Evolutionary conservation across 768 basidiomycete genomes (phyloP).

Genomic region (Podaxis sp.): DNA sequence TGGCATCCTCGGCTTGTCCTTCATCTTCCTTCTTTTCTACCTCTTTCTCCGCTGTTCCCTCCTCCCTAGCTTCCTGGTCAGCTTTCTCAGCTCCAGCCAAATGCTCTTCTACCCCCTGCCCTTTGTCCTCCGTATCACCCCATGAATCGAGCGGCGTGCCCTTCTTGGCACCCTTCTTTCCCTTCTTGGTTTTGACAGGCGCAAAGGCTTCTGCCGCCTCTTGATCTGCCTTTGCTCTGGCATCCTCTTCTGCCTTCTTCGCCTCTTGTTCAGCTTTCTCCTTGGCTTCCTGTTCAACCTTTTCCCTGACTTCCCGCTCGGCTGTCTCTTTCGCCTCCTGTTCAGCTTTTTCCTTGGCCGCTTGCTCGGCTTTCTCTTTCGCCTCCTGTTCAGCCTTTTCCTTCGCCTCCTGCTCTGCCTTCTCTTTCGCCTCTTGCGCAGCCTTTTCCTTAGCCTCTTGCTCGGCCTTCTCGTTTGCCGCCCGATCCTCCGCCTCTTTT

Average conservation of each 20-base stretch:
- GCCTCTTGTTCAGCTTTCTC: conserved; percentile 1
- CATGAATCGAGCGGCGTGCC: not conserved
- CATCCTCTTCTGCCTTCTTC: conserved; percentile 9
- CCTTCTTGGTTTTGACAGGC: conserved; percentile 1
- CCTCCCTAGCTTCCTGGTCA: conserved; percentile 8
- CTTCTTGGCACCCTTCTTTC: conserved; percentile 10
- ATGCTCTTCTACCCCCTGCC: conserved; percentile 10
- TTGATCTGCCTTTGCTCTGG: not conserved
- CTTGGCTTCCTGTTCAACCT: not conserved
- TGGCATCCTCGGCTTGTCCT: conserved; percentile 14
- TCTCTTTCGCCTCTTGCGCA: not conserved
- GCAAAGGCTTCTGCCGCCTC: not conserved
- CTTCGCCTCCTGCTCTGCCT: conserved; percentile 9
- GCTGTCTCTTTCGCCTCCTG: conserved; percentile 7
- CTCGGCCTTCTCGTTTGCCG: conserved; percentile 6
- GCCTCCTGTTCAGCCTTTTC: conserved; percentile 12
- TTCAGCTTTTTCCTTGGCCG: conserved; percentile 5
- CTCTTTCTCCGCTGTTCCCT: conserved; percentile 2
- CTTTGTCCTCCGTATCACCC: conserved; percentile 11
- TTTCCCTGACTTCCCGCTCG: not conserved
- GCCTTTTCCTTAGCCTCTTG: conserved; percentile 10
- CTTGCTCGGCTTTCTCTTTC: not conserved
- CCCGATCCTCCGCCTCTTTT: conserved; percentile 12
- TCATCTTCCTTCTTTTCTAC: conserved; percentile 17
- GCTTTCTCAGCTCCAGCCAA: not conserved